A percentile compares a stretch with the other conserved stretches of the same genome.
Conservation (phyloP, 179 eudicot species). For the Pouteria campechiana region DNA sequence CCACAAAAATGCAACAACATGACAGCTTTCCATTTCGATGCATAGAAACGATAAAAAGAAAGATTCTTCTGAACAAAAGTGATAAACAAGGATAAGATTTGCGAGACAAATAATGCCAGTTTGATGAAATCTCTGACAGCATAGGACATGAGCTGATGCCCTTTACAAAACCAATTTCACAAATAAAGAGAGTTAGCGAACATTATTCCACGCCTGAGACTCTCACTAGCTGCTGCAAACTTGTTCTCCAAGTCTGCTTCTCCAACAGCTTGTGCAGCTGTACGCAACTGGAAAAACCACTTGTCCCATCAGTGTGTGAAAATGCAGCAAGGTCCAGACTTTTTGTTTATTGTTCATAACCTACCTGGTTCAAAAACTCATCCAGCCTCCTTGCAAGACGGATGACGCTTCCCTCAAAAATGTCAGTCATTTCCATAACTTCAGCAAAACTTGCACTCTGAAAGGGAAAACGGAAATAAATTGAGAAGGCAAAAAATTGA, state of each 20-base stretch:
- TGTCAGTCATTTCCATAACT: conserved; percentile 95
- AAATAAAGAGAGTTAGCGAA: conserved; percentile 91
- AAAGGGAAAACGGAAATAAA: background rate
- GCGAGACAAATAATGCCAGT: too few species aligned
- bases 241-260: conserved; percentile 74
- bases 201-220: conserved; percentile 96
- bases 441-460: conserved; percentile 90
- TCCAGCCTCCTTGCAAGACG: conserved; percentile 91
- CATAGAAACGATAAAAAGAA: too few species aligned
- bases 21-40: too few species aligned
- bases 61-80: too few species aligned
- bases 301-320: too few species aligned
- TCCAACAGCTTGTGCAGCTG: conserved; percentile 93
- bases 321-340: background rate
- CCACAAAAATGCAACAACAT: too few species aligned
- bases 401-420: conserved; percentile 92
- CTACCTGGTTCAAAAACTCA: conserved; percentile 93
- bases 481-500: background rate
- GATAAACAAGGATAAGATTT: too few species aligned
- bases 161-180: too few species aligned
- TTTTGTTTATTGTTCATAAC: too few species aligned
- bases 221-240: conserved; percentile 70
- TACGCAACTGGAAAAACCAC: conserved; percentile 52
- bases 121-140: too few species aligned
- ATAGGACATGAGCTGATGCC: too few species aligned